Evolutionary conservation across 2,329 filamentous ascomycete species (phyloP), one percentile per base, ranked within the genome.

Genomic region (Paracoccidioides lutzii): DNA sequence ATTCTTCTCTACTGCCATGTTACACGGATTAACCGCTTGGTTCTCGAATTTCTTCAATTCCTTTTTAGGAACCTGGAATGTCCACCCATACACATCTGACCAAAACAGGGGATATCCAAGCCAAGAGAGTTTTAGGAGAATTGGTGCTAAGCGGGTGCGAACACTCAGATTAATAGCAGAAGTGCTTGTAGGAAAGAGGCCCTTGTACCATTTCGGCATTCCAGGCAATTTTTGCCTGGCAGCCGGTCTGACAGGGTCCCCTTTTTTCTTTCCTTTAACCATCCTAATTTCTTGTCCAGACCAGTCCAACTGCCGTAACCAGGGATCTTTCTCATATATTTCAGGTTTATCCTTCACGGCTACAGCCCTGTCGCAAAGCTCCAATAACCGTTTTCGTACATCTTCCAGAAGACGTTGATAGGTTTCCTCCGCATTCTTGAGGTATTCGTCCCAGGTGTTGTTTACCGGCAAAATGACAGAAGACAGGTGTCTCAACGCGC

Each of bases 161-260:
- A 97, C 90, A 0, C 88, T 88, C 15, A 98, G 74, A 58, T 77
- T 84, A 56, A 96, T 93, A 0, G 71, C 46, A 7, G 78, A 74
- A 57, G 83, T 80, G 30, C 73, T 84, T 56, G 82, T 89, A 1
- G 79, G 63, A 63, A 94, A 95, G 1, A 98, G 75, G 67, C 90
- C 89, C 66, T 93, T 96, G 73, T 95, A 98, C 93, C 93, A 98
- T 61, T 87, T 80, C 0, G 93, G 93, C 86, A 88, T 93, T 12
- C 93, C 93, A 0, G 91, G 90, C 73, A 86, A 89, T 76, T 97
- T 98, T 68, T 98, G 93, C 48, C 87, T 78, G 9, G 84, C 84
- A 6, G 84, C 86, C 35, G 85, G 89, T 46, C 89, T 78, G 1
- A 87, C 85, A 9, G 85, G 83, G 55, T 94, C 88, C 8, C 75